A percentile compares a stretch with the other conserved stretches of the same genome.
These are phyloP conservation scores for Globisporangium megalacanthum DNA, from an alignment of 352 stramenopile species.

Conservation along the genomic window DNA sequence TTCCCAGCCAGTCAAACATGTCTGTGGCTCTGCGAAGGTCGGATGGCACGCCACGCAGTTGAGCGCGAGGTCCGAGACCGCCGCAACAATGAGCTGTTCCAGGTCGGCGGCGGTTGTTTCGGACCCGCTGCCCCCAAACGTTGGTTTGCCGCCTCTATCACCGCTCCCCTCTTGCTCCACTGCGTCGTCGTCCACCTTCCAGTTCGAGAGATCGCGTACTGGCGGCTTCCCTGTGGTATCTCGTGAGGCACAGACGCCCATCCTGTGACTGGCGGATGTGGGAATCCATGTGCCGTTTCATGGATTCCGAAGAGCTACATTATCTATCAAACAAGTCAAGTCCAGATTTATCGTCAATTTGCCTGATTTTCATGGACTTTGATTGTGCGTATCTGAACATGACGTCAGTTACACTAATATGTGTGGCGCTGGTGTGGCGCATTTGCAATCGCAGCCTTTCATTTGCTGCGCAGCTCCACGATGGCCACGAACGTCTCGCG, in stretches of 20 bases:
- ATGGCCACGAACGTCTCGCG: slow-evolving; percentile 71
- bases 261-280: slow-evolving; percentile 6
- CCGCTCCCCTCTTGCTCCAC: too few species aligned
- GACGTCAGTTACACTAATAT: not conserved
- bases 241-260: slow-evolving; percentile 50
- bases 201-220: slow-evolving; percentile 29
- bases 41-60: slow-evolving; percentile 44
- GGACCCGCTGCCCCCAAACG: too few species aligned
- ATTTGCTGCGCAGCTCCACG: not conserved
- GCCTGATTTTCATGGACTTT: too few species aligned
- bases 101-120: not conserved
- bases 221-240: slow-evolving; percentile 9
- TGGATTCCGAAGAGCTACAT: not conserved
- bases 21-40: slow-evolving; percentile 11
- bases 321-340: not conserved
- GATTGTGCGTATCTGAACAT: too few species aligned
- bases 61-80: slow-evolving; percentile 25
- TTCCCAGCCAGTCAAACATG: slow-evolving; percentile 63
- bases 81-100: not conserved
- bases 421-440: slow-evolving; percentile 3
- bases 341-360: not conserved
- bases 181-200: slow-evolving; percentile 29
- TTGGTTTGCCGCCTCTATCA: too few species aligned
- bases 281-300: not conserved
- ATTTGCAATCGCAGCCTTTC: not conserved